phyloP scores from a whole-genome alignment of 352 stramenopile species.

The Globisporangium paroecandrum region DNA sequence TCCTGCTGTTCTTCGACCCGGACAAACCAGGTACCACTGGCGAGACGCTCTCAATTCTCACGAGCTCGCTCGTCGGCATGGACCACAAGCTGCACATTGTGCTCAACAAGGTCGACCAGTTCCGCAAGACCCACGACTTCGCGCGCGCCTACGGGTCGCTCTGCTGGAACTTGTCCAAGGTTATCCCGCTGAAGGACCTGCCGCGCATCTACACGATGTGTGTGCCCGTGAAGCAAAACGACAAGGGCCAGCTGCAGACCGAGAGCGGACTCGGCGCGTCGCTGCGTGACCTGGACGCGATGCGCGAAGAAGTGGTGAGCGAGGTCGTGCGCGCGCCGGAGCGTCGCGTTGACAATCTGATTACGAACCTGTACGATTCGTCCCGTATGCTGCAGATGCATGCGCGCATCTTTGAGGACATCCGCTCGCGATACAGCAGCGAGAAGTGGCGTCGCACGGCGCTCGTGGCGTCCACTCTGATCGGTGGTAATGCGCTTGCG shows the following conservation, averaged over 20 bases:
- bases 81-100: slow-evolving; percentile 99
- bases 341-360: slow-evolving; percentile 98
- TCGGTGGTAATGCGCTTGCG: slow-evolving; percentile 71
- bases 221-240: slow-evolving; percentile 85
- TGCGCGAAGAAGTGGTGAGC: slow-evolving; percentile 95
- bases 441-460: slow-evolving; percentile 81
- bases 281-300: slow-evolving; percentile 94
- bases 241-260: slow-evolving; percentile 37
- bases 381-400: slow-evolving; percentile 95
- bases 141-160: slow-evolving; percentile 97
- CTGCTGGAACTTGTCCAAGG: slow-evolving; percentile 98
- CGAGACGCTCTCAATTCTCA: slow-evolving; percentile 97
- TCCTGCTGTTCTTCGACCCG: slow-evolving; percentile 99
- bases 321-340: slow-evolving; percentile 97
- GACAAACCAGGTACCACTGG: slow-evolving; percentile 99
- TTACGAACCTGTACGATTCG: slow-evolving; percentile 97
- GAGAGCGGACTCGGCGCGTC: slow-evolving; percentile 66
- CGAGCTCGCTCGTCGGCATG: slow-evolving; percentile 95
- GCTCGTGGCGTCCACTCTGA: slow-evolving; percentile 55
- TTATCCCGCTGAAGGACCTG: slow-evolving; percentile 99
- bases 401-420: slow-evolving; percentile 82
- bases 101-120: slow-evolving; percentile 99
- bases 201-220: slow-evolving; percentile 99
- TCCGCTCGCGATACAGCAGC: slow-evolving; percentile 67
- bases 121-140: slow-evolving; percentile 99